phyloP scores from a whole-genome alignment of 169 alveolate species.

The Theileria equi region DNA sequence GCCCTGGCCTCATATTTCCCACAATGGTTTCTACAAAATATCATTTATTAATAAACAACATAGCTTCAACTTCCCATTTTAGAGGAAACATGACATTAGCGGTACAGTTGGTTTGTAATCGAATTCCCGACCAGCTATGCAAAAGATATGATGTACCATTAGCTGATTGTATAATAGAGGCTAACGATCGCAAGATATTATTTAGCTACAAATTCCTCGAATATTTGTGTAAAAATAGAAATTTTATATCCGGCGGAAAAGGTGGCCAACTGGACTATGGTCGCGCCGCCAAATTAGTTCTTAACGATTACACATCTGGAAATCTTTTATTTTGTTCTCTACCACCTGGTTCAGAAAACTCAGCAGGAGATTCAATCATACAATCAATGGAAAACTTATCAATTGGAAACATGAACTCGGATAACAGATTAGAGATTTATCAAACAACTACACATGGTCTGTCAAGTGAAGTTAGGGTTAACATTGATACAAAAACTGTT shows the following conservation, averaged over 20 bases:
- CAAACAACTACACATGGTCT: background rate
- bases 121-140: slow-evolving; percentile 86
- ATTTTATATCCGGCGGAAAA: slow-evolving; percentile 82
- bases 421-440: background rate
- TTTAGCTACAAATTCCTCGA: slow-evolving; percentile 79
- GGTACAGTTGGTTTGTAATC: slow-evolving; percentile 90
- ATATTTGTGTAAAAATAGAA: slow-evolving; percentile 78
- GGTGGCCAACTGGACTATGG: slow-evolving; percentile 94
- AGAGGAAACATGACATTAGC: slow-evolving; percentile 88
- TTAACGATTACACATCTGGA: slow-evolving; percentile 93
- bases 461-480: background rate
- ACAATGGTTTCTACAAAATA: slow-evolving; percentile 91
- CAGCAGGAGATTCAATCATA: too few relatives aligned
- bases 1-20: slow-evolving; percentile 98
- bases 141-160: slow-evolving; percentile 50
- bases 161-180: slow-evolving; percentile 36
- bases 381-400: too few relatives aligned
- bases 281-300: slow-evolving; percentile 90
- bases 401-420: background rate
- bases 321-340: slow-evolving; percentile 78
- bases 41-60: slow-evolving; percentile 94
- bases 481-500: slow-evolving; percentile 4
- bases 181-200: slow-evolving; percentile 14
- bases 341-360: too few relatives aligned
- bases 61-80: slow-evolving; percentile 92